phyloP scores from a whole-genome alignment of 2,329 filamentous ascomycete genomes.

The Aschersonia sp. region DNA sequence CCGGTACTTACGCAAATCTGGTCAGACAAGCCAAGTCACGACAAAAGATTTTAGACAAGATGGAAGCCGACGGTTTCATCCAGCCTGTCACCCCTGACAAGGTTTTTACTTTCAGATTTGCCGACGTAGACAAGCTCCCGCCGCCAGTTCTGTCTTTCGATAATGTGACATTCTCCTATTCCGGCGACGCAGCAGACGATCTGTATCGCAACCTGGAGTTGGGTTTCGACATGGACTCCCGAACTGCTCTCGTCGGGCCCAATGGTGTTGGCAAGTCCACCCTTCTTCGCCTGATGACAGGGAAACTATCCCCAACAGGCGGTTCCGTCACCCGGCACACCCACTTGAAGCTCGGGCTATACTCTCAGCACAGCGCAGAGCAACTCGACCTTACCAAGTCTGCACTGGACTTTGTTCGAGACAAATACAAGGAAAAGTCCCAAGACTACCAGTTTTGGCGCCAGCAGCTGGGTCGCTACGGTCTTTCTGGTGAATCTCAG shows the following conservation, averaged over 20 bases:
- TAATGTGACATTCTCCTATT: constrained; percentile 96
- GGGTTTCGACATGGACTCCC: constrained; percentile 98
- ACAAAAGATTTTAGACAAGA: constrained; percentile 99
- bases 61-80: constrained; percentile 98
- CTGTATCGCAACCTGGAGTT: constrained; percentile 94
- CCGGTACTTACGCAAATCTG: constrained; percentile 98
- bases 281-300: constrained; percentile 88
- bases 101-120: constrained; percentile 96
- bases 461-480: constrained; percentile 90
- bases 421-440: constrained; percentile 77
- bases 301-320: constrained; percentile 72
- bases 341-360: constrained; percentile 94
- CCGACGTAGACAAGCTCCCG: constrained; percentile 97
- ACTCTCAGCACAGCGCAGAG: constrained; percentile 96
- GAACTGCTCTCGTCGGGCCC: constrained; percentile 89
- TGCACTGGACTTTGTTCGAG: constrained; percentile 89
- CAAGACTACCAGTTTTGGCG: constrained; percentile 99
- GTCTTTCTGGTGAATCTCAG: constrained; percentile 83
- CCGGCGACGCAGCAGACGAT: constrained; percentile 75
- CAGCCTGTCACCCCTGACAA: constrained; percentile 73
- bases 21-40: constrained; percentile 97
- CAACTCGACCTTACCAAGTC: constrained; percentile 98
- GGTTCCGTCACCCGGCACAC: constrained; percentile 84
- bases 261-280: constrained; percentile 99
- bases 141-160: constrained; percentile 94